Percentiles rank a stretch among this genome's conserved stretches.
phyloP scores from a whole-genome alignment of 768 basidiomycete genomes.

The Trametes punicea region DNA sequence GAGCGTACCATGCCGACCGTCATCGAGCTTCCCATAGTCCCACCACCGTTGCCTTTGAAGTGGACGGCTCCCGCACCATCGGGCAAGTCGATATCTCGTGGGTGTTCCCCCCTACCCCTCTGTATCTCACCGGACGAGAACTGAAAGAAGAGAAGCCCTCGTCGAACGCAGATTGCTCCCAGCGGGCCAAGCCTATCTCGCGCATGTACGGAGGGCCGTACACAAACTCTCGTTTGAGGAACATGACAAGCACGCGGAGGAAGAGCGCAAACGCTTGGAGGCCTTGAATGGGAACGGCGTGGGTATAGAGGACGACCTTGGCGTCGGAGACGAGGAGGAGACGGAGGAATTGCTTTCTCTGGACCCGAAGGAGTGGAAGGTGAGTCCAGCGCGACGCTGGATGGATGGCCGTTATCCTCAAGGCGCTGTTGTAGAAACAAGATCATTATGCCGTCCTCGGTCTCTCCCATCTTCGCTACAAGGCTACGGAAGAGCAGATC shows the following conservation, averaged over 20 bases:
- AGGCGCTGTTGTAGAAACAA: conserved; percentile 66
- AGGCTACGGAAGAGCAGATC: conserved; percentile 87
- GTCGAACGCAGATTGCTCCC: conserved; percentile 62
- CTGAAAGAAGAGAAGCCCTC: conserved; percentile 31
- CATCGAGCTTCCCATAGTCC: conserved; percentile 38
- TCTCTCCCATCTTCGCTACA: conserved; percentile 84
- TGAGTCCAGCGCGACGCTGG: conserved; percentile 29
- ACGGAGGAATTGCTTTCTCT: conserved; percentile 57
- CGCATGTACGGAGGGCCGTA: conserved; percentile 71
- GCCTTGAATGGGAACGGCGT: conserved; percentile 45
- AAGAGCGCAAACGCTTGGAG: conserved; percentile 49
- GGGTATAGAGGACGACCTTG: conserved; percentile 75
- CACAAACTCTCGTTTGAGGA: conserved; percentile 79
- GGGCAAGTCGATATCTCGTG: conserved; percentile 34
- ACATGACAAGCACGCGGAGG: conserved; percentile 65
- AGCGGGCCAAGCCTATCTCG: conserved; percentile 84
- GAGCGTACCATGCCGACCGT: conserved; percentile 26
- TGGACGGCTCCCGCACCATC: conserved; percentile 42
- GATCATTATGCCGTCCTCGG: conserved; percentile 98
- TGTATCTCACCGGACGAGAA: background rate
- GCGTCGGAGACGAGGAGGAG: conserved; percentile 91
- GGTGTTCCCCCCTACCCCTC: conserved; percentile 8
- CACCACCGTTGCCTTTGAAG: conserved; percentile 41
- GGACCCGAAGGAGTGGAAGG: conserved; percentile 99
- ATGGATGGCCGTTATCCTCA: background rate